Percentiles rank a stretch among this genome's conserved stretches.
Evolutionary conservation across 2,329 filamentous ascomycete species (phyloP).

Genomic region (Juglanconis juglandina): DNA sequence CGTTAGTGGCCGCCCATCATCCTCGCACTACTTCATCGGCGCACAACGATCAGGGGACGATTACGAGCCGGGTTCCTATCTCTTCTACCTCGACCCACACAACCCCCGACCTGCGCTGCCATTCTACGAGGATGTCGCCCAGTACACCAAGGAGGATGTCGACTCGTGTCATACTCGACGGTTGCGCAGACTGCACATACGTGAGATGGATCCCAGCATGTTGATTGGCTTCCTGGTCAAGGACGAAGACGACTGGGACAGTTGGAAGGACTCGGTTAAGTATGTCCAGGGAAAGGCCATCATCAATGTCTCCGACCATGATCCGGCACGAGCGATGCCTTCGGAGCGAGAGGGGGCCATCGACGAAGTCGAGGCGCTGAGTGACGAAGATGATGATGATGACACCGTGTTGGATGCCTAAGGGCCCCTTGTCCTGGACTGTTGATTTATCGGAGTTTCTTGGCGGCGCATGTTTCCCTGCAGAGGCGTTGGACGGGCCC

Average conservation of each 20-base stretch:
- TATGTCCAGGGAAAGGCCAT: constrained; percentile 79
- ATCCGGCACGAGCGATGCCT: constrained; percentile 54
- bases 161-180: constrained; percentile 84
- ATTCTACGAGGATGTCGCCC: constrained; percentile 51
- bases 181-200: constrained; percentile 75
- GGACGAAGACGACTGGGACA: constrained; percentile 76
- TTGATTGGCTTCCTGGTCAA: constrained; percentile 87
- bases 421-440: not conserved
- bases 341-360: constrained; percentile 69
- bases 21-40: constrained; percentile 66
- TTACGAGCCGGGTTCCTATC: constrained; percentile 56
- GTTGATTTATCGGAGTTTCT: not conserved
- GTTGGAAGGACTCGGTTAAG: constrained; percentile 75
- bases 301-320: constrained; percentile 74
- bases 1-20: constrained; percentile 79
- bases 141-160: constrained; percentile 70
- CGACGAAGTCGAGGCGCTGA: constrained; percentile 85
- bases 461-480: not conserved
- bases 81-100: constrained; percentile 96
- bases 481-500: not conserved
- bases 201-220: constrained; percentile 98
- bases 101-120: constrained; percentile 74
- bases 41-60: constrained; percentile 34
- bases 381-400: constrained; percentile 58
- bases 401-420: constrained; percentile 25